Base-by-base conservation (phyloP, 2,329 filamentous ascomycete species). In the Ophiostoma piceae region DNA sequence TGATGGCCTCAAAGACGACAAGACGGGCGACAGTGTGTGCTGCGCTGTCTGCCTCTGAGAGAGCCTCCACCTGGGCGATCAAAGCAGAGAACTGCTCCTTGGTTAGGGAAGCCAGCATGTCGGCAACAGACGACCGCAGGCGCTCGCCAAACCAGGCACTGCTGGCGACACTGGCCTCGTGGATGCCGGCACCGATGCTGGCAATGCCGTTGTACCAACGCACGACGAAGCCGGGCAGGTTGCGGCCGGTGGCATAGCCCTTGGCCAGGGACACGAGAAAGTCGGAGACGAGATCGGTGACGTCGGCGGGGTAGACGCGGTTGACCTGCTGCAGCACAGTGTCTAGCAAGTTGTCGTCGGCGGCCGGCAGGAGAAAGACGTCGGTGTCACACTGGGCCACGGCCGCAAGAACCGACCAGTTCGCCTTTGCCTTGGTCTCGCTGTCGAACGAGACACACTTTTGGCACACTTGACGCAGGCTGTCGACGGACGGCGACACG, bases 301-400 rank as follows among this genome's bases (percentile, higher is more conserved):
- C 72, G 1, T 57, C 43, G 8, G 67, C 57, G 14, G 32, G 26
- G 5, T 16, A 3, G 72, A 14, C 80, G 78, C 12, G 3, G 12
- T 57, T 43, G 66, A 73, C 39, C 60, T 78, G 79, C 32, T 76
- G 73, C 16, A 84, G 80, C 4, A 83, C 75, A 1, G 78, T 76
- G 19, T 79, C 76, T 4, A 85, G 77, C 4, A 85, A 74, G 7
- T 73, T 72, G 8, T 76, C 75, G 0, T 80, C 81, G 2, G 82
- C 79, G 0, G 79, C 77, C 0, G 77, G 78, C 2, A 77, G 43
- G 75, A 80, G 74, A 66, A 85, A 83, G 8, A 82, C 78, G 66
- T 84, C 84, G 0, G 82, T 78, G 51, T 85, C 83, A 64, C 83
- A 82, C 8, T 76, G 76, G 0, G 82, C 79, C 35, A 82, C 74